Evolutionary conservation across 352 stramenopile species (phyloP).

Genomic region (Phytophthora brassicae): DNA sequence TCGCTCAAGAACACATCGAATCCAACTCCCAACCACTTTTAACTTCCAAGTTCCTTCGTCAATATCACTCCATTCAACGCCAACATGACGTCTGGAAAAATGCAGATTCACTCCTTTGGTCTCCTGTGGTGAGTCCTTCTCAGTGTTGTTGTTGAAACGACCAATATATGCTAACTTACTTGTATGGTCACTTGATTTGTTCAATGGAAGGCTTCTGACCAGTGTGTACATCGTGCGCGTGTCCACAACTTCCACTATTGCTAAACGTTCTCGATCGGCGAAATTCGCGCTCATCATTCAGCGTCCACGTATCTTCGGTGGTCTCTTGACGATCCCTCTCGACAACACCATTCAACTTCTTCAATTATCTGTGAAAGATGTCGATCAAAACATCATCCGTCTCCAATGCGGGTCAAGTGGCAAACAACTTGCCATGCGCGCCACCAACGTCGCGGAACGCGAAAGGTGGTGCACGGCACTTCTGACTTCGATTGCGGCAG

Average conservation of each 20-base stretch:
- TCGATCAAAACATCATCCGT: slow-evolving; percentile 15
- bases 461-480: slow-evolving; percentile 5
- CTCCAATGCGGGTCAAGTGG: slow-evolving; percentile 6
- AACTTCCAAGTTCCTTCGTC: background rate
- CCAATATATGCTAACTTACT: background rate
- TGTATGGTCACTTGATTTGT: background rate
- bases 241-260: background rate
- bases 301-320: slow-evolving; percentile 8
- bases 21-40: background rate
- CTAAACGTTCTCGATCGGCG: background rate
- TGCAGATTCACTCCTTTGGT: slow-evolving; percentile 10
- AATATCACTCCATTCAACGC: background rate
- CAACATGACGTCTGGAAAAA: slow-evolving; percentile 14
- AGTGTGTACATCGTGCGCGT: slow-evolving; percentile 11
- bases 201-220: slow-evolving; percentile 7
- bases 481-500: background rate
- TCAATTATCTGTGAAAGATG: slow-evolving; percentile 2
- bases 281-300: slow-evolving; percentile 9
- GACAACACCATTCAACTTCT: slow-evolving; percentile 1
- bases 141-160: background rate
- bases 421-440: slow-evolving; percentile 9
- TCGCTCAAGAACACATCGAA: slow-evolving; percentile 8
- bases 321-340: slow-evolving; percentile 10
- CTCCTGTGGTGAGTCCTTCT: slow-evolving; percentile 13
- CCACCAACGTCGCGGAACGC: background rate